Conservation (phyloP, 208 protist genomes). For the Leishmania martiniquensis region DNA sequence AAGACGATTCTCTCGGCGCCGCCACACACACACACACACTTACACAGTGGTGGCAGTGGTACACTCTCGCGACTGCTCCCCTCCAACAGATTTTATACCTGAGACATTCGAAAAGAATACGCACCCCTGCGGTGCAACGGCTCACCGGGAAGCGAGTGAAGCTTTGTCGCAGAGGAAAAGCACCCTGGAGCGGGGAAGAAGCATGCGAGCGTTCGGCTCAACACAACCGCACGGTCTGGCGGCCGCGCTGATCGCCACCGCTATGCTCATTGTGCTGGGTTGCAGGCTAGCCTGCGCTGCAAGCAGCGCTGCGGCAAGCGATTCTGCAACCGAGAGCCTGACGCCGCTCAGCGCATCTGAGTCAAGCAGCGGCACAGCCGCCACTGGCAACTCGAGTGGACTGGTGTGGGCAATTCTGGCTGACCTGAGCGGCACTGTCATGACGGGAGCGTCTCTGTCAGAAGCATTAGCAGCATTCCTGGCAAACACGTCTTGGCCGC, state of each 20-base stretch:
- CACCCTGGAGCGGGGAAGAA: not conserved
- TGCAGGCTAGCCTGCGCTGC: not conserved
- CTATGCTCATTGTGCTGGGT: not conserved
- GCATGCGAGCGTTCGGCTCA: not conserved
- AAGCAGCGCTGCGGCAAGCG: not conserved
- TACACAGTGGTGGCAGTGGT: no score
- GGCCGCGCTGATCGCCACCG: not conserved
- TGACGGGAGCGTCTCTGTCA: slow-evolving; percentile 35
- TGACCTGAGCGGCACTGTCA: slow-evolving; percentile 49
- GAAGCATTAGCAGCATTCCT: slow-evolving; percentile 39
- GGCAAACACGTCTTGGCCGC: slow-evolving; percentile 14
- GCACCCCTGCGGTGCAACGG: no score
- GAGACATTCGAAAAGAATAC: no score
- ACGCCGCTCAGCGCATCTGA: not conserved
- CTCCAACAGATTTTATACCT: no score
- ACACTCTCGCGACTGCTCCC: no score
- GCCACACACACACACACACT: no score
- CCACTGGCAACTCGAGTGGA: slow-evolving; percentile 7
- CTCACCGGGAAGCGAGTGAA: no score
- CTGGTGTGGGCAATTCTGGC: slow-evolving; percentile 59
- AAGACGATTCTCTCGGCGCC: no score
- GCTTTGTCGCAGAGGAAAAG: not conserved
- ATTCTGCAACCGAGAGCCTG: not conserved
- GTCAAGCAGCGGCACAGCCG: not conserved
- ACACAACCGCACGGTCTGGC: not conserved